A percentile compares a stretch with the other conserved stretches of the same genome.
These are phyloP conservation scores for Neofusicoccum umdonicola DNA, from an alignment of 2,329 filamentous ascomycete genomes.

Conservation along the genomic window DNA sequence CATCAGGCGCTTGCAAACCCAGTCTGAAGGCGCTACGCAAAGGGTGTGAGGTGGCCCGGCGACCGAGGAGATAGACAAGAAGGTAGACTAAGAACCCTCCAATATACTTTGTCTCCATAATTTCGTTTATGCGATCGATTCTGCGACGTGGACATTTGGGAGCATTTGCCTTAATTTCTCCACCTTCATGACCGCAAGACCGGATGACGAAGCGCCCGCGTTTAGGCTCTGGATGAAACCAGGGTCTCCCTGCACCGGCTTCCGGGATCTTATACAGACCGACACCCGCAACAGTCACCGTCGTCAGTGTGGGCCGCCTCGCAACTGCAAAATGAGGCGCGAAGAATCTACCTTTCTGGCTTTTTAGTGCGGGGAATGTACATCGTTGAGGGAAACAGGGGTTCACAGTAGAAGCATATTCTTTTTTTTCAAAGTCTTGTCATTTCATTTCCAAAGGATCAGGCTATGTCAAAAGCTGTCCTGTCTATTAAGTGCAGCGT, in stretches of 20 bases:
- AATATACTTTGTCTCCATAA: constrained; percentile 3
- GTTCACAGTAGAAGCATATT: too few species aligned
- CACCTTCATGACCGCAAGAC: not conserved
- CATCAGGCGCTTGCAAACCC: too few species aligned
- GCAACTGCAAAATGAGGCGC: too few species aligned
- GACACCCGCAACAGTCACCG: not conserved
- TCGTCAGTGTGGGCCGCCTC: too few species aligned
- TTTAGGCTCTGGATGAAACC: not conserved
- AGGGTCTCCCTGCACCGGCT: not conserved
- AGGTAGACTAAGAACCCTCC: not conserved
- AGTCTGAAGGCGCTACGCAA: not conserved
- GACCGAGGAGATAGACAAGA: not conserved
- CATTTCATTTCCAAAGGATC: not conserved
- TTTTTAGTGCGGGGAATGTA: too few species aligned
- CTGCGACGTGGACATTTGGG: constrained; percentile 1
- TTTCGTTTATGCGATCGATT: not conserved
- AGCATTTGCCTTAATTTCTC: constrained; percentile 6
- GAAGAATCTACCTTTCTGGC: too few species aligned
- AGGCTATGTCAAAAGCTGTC: not conserved
- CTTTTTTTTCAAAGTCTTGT: too few species aligned
- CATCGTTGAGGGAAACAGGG: too few species aligned
- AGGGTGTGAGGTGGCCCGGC: not conserved
- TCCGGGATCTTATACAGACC: not conserved
- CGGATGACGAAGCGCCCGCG: constrained; percentile 1
- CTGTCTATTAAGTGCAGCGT: not conserved